Evolutionary conservation across 441 rosid genomes (phyloP), one percentile per base, ranked within the genome.

Genomic region (Daphne laureola): DNA sequence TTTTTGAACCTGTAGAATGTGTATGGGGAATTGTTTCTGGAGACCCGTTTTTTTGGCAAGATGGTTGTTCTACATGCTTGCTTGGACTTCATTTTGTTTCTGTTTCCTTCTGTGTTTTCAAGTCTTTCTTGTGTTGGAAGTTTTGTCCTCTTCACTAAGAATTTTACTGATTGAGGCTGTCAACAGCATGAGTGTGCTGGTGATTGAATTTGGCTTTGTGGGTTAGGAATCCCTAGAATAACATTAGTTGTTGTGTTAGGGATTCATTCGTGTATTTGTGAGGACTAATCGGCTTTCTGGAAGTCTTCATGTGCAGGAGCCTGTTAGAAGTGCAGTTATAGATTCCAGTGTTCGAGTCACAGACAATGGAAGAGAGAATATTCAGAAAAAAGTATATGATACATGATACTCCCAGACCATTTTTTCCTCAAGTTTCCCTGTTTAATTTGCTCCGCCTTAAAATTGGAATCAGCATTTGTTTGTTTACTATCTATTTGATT

Each of bases 341-440:
- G 90, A 89, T 64, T 75, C 78, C 12, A 74, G 80, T 76, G 74
- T 93, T 67, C 85, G 87, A 17, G 83, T 90, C 14, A 87, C 78
- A 0, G 99, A 90, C 71, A 78, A 85, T 66, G 99, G 99, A 73
- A 87, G 96, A 75, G 93, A 83, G 64, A 87, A 78, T 74, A 80
- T 93, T 63, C 66, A 90, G 45, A 80, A 84, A 61, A 87, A 85
- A 83, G 99, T 90, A 75, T 90, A 75, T 43, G 51, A 49, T 90
- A 75, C 3, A 4, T 41, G 51, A 49, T 45, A 1, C 12, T 56
- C 54, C 15, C 49, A 17, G 38, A 14, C 55, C 27, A n/a, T 36
- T 14, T 31, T 44, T 62, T 61, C 61, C 17, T 31, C 4, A 31
- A 7, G 38, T 31, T 31, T 31, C 38, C 6, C 11, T 4, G 46